Percentiles rank a stretch among this genome's conserved stretches.
These are phyloP conservation scores for Nannochloropsis gaditana DNA, from an alignment of 108 stramenopile species.

Conservation along the genomic window DNA sequence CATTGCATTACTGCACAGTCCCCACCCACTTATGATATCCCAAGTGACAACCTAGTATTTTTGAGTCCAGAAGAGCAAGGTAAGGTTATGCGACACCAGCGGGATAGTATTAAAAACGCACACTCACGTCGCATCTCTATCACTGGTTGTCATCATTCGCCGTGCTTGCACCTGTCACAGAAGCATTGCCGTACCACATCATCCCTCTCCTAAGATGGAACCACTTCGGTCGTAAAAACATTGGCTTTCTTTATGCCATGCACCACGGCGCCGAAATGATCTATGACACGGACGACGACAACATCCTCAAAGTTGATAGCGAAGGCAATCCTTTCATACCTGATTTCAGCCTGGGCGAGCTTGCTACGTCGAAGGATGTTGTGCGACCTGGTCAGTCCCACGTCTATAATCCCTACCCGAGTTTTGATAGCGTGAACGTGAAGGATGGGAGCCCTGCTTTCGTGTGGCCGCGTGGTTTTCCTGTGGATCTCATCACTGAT, in stretches of 20 bases:
- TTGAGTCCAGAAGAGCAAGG: not conserved
- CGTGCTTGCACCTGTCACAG: not conserved
- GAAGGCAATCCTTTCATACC: slow-evolving; percentile 25
- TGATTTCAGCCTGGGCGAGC: not conserved
- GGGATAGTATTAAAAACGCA: not conserved
- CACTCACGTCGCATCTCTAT: not conserved
- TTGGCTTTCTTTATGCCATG: slow-evolving; percentile 61
- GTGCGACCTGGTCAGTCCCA: not conserved
- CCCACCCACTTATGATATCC: not conserved
- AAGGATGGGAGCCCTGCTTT: slow-evolving; percentile 36
- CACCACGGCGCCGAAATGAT: slow-evolving; percentile 55
- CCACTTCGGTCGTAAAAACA: slow-evolving; percentile 61
- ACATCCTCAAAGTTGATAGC: slow-evolving; percentile 33
- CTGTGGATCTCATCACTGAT: slow-evolving; percentile 42
- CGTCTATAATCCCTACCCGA: slow-evolving; percentile 55
- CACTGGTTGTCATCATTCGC: not conserved
- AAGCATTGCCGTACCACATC: slow-evolving; percentile 35
- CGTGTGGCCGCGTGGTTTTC: slow-evolving; percentile 62
- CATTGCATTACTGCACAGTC: not conserved
- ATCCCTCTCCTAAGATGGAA: slow-evolving; percentile 44
- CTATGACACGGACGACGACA: slow-evolving; percentile 65
- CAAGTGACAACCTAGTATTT: not conserved
- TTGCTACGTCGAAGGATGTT: not conserved
- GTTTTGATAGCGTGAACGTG: slow-evolving; percentile 28
- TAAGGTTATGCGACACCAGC: not conserved